phyloP scores from a whole-genome alignment of 768 basidiomycete genomes.

The Rhizopogon vesiculosus region DNA sequence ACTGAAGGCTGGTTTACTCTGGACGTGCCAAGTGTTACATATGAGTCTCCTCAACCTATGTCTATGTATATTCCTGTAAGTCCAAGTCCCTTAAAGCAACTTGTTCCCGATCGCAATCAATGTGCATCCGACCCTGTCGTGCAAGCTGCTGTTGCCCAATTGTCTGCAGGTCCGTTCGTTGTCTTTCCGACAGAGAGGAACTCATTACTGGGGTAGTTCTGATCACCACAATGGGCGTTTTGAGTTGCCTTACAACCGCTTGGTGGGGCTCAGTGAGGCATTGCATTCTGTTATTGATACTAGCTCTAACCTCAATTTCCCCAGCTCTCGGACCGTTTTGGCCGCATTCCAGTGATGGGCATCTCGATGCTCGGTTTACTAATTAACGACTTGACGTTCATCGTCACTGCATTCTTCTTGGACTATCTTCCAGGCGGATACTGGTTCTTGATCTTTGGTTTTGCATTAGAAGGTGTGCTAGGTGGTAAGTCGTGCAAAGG shows the following conservation, averaged over 20 bases:
- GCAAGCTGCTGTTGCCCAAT: slow-evolving; percentile 63
- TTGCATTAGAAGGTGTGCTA: too few species aligned
- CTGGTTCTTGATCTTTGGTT: too few species aligned
- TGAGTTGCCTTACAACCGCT: slow-evolving; percentile 74
- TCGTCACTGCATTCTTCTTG: too few species aligned
- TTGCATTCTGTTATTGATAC: background rate
- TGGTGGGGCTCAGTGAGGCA: too few species aligned
- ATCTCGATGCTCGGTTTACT: slow-evolving; percentile 59
- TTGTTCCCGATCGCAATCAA: slow-evolving; percentile 7
- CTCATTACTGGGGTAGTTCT: background rate
- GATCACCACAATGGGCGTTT: slow-evolving; percentile 55
- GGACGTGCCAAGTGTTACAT: background rate
- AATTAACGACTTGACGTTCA: slow-evolving; percentile 57
- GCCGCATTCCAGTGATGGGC: slow-evolving; percentile 62
- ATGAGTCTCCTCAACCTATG: background rate
- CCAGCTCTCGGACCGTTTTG: slow-evolving; percentile 74
- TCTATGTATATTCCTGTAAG: background rate
- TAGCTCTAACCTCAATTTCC: background rate
- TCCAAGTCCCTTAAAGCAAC: background rate
- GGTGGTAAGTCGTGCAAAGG: too few species aligned
- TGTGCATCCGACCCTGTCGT: too few species aligned
- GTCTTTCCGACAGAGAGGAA: background rate
- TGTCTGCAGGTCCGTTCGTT: slow-evolving; percentile 51
- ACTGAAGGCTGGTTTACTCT: background rate
- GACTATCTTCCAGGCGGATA: too few species aligned